Conservation (phyloP, 106 monocot species). For the Platanthera guangdongensis region DNA sequence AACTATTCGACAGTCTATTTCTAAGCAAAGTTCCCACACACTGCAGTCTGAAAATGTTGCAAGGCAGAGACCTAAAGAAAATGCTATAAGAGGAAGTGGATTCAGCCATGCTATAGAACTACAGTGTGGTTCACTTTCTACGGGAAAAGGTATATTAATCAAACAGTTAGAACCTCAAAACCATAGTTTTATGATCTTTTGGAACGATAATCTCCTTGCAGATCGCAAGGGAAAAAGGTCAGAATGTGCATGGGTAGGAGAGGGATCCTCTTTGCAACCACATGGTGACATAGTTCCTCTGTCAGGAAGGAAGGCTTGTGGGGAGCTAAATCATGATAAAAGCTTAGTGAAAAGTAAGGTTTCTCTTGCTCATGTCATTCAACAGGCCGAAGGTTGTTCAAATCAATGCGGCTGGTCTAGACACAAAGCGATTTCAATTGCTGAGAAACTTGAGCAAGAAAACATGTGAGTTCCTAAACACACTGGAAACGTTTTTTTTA, state of each 20-base stretch:
- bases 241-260: conserved; percentile 20
- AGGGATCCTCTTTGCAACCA: conserved; percentile 33
- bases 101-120: conserved; percentile 20
- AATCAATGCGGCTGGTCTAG: conserved; percentile 68
- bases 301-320: conserved; percentile 28
- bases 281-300: conserved; percentile 8
- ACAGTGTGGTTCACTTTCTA: conserved; percentile 28
- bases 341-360: conserved; percentile 77
- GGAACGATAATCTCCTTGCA: conserved; percentile 7
- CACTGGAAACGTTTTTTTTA: neutral
- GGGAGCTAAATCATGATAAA: conserved; percentile 23
- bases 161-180: conserved; percentile 28
- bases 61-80: conserved; percentile 23
- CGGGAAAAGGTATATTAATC: conserved; percentile 43
- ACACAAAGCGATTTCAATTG: conserved; percentile 73
- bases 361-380: conserved; percentile 89
- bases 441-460: conserved; percentile 96
- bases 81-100: conserved; percentile 15
- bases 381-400: conserved; percentile 53
- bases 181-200: neutral
- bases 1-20: conserved; percentile 19
- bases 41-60: conserved; percentile 21
- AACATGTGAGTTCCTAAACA: conserved; percentile 64
- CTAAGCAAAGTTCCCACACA: conserved; percentile 17
- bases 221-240: conserved; percentile 14